Evolutionary conservation across 2,329 filamentous ascomycete genomes (phyloP).

Genomic region (Cercospora sp.): DNA sequence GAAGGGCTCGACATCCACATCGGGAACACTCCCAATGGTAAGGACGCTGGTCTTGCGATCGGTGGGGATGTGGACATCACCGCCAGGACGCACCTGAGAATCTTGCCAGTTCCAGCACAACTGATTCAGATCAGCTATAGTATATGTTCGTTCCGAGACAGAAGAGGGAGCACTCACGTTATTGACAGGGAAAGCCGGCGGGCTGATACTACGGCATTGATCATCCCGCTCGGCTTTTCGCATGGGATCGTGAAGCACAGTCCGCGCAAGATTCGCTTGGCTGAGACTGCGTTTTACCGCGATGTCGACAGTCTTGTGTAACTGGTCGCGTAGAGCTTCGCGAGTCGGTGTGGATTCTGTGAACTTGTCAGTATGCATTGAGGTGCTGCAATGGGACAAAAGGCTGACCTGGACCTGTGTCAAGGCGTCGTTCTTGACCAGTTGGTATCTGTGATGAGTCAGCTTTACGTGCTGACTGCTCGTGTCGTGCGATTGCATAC

Average conservation of each 20-base stretch:
- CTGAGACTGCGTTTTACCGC: conserved; percentile 33
- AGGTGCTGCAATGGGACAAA: not conserved
- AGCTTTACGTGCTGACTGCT: not conserved
- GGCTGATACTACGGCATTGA: not conserved
- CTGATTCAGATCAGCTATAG: conserved; percentile 1
- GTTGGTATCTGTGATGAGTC: not conserved
- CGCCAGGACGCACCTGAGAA: not conserved
- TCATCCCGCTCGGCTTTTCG: conserved; percentile 8
- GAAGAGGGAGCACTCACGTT: not conserved
- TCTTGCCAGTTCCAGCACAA: conserved; percentile 10
- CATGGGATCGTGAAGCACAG: conserved; percentile 38
- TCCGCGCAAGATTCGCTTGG: conserved; percentile 31
- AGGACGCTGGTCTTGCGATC: conserved; percentile 16
- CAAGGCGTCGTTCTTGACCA: not conserved
- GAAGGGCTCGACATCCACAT: conserved; percentile 4
- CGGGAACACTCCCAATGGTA: conserved; percentile 18
- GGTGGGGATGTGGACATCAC: not conserved
- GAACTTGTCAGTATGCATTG: not conserved
- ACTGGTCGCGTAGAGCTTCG: conserved; percentile 32
- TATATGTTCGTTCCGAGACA: not conserved
- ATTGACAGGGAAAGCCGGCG: not conserved
- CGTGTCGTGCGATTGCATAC: not conserved
- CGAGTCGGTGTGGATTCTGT: conserved; percentile 16
- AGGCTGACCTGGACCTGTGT: not conserved
- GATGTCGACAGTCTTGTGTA: conserved; percentile 34